phyloP scores from a whole-genome alignment of 148 eudicot genomes.

The Rhododendron griersonianum region DNA sequence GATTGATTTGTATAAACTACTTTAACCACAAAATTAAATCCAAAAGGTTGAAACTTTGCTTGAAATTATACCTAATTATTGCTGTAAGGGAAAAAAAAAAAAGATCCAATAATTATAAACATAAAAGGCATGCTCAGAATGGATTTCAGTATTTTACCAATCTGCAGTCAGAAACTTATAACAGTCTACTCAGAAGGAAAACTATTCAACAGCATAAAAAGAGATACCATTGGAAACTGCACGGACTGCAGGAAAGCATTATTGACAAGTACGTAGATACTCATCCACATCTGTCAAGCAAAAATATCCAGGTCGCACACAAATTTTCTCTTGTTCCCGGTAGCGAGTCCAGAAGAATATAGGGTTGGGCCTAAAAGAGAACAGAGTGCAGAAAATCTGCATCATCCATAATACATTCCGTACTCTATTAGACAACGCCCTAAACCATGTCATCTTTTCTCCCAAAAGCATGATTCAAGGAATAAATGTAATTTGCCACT shows the following conservation, averaged over 20 bases:
- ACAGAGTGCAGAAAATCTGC: neutral
- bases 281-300: neutral
- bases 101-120: neutral
- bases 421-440: neutral
- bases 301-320: neutral
- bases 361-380: neutral
- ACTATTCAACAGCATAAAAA: neutral
- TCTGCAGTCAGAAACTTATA: neutral
- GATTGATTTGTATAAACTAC: neutral
- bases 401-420: neutral
- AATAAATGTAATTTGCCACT: neutral
- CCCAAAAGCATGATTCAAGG: neutral
- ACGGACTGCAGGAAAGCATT: neutral
- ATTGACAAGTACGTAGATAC: neutral
- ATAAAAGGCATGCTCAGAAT: neutral
- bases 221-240: neutral
- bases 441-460: neutral
- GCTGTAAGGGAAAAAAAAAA: neutral
- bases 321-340: neutral
- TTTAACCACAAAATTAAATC: neutral
- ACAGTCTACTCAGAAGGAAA: neutral
- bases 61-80: neutral
- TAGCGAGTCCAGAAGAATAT: neutral
- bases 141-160: neutral
- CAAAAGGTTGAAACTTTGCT: neutral